phyloP scores from a whole-genome alignment of 148 eudicot species.

The Gaultheria prostrata region DNA sequence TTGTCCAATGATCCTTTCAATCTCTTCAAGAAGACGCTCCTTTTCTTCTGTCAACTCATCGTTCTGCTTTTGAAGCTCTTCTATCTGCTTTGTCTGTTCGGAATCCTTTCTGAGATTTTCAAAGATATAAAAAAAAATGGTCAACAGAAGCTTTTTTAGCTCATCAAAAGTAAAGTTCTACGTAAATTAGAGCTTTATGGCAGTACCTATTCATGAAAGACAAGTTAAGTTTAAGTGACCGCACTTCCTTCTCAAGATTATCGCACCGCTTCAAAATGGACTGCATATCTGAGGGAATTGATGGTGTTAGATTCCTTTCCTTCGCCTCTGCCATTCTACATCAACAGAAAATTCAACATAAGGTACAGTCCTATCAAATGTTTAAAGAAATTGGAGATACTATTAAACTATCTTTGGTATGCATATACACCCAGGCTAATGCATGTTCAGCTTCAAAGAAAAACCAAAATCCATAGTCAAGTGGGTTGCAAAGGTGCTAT shows the following conservation, averaged over 20 bases:
- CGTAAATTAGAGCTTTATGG: neutral
- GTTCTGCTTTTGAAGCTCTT: constrained; percentile 48
- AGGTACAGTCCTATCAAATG: neutral
- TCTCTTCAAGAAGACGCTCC: constrained; percentile 56
- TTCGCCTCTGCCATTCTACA: constrained; percentile 65
- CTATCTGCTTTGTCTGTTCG: constrained; percentile 60
- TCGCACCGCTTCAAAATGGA: constrained; percentile 50
- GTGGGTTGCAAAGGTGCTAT: too few species aligned
- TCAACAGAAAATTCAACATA: neutral
- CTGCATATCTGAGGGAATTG: constrained; percentile 51
- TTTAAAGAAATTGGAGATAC: neutral
- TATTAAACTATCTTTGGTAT: neutral
- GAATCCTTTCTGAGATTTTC: constrained; percentile 50
- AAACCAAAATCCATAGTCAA: neutral
- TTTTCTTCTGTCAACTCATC: constrained; percentile 44
- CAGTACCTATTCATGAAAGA: constrained; percentile 55
- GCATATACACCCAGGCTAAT: neutral
- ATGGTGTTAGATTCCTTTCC: constrained; percentile 44
- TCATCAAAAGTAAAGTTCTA: neutral
- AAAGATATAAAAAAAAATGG: neutral
- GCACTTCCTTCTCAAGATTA: constrained; percentile 62
- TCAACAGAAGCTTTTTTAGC: neutral
- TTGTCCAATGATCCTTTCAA: constrained; percentile 45
- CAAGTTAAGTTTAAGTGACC: constrained; percentile 56
- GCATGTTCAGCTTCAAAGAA: neutral